Evolutionary conservation across 345 rosid species (phyloP), one percentile per base, ranked within the genome.

Genomic region (Hypericum androsaemum): DNA sequence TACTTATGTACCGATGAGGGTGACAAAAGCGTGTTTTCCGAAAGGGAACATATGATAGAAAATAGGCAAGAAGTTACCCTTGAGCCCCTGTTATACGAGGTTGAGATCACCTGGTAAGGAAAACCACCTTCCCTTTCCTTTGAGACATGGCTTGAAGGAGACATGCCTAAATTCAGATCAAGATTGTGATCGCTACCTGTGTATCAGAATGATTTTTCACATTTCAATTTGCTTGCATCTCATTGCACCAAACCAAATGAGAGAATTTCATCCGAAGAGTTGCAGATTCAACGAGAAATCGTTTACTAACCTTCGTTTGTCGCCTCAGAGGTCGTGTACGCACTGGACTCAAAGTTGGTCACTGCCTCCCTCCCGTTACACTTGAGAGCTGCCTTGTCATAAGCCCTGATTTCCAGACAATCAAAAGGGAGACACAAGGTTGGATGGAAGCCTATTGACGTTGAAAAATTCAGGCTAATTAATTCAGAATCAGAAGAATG

Each of bases 361-460:
- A 28, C 13, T 28, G 53, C 53, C 10, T 17, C 53, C 35, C 35
- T 47, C 7, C 32, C 15, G n/a, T 12, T 36, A 7, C 38, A 36
- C 37, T n/a, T 37, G 13, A 35, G 32, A 10, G 41, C 54, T 36
- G 41, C 54, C 54, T 50, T 35, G 12, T 50, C 54, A 50, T 36
- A 35, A 35, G 16, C 54, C 14, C 54, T 50, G 41, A 7, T 9
- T 28, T 50, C 0, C 6, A 32, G 7, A 32, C 10, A 5, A 4
- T 12, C 35, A 50, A 32, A 2, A 50, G 12, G 10, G 16, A 32
- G 35, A 11, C 12, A 28, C 7, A 50, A 10, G 8, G 12, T 10
- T 11, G 28, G 15, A 11, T 6, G 39, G 6, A 50, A 50, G 3
- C 10, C 35, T 28, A 1, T 13, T 9, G 35, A 7, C 12, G 2